Evolutionary conservation across 257 asterid genomes (phyloP), one percentile per base, ranked within the genome.

Genomic region (Plantago elongata): DNA sequence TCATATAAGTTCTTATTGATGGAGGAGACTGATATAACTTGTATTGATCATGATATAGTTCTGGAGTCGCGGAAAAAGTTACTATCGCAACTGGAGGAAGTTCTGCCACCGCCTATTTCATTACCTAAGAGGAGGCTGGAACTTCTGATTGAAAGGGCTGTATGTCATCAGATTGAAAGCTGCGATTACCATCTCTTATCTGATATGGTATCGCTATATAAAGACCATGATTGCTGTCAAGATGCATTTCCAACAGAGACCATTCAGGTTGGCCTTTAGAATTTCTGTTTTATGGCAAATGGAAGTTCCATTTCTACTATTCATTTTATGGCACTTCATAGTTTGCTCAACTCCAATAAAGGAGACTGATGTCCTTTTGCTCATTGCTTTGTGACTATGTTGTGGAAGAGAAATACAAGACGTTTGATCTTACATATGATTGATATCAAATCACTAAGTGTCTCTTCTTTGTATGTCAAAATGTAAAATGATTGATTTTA

Each of bases 121-220:
- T 64, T 91, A 64, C 94, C 98, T 2, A 87, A 88, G 69, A 76
- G 90, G 69, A 84, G 96, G 77, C 84, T 91, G 75, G 95, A 88
- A 71, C 79, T 78, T 69, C 78, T 85, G 89, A 75, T 88, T 63
- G 98, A 90, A 81, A 77, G 75, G 81, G 88, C 89, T 13, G 59
- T 83, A 13, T 51, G 79, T 68, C 80, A 83, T 7, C 88, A 82
- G 83, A 69, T 90, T 54, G 95, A 85, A 61, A 68, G 71, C 16
- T 91, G 96, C 69, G 66, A 57, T 40, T 81, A 88, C 73, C 98
- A 91, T 75, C 79, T 67, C 66, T 78, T 83, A 4, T 65, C 79
- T 62, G 80, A 81, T 30, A 55, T 60, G 65, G 34, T 82, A 50
- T 77, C 95, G 10, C 83, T 90, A 62, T 90, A 79, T 57, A 84